Evolutionary conservation across 192 early-diverging fungal genomes (phyloP).

Genomic region (Podila verticillata): DNA sequence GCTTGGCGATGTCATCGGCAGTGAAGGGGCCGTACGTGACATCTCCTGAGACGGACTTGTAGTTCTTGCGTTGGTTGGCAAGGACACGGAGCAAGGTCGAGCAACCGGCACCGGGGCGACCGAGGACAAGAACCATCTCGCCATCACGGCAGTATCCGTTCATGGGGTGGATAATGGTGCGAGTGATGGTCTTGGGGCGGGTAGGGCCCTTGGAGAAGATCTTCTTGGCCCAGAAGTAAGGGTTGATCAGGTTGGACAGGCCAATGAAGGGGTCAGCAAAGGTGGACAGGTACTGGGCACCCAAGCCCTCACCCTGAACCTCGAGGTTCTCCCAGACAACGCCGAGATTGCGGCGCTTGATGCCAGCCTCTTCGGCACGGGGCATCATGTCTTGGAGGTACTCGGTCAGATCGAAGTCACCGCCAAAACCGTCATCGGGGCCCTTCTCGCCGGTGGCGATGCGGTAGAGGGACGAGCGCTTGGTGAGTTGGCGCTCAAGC

Average conservation of each 20-base stretch:
- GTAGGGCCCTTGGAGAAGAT: conserved; percentile 13
- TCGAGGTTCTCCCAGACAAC: conserved; percentile 56
- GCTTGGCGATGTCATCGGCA: conserved; percentile 61
- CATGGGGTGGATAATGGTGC: conserved; percentile 64
- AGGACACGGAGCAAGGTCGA: conserved; percentile 72
- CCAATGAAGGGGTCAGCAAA: conserved; percentile 50
- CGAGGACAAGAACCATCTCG: conserved; percentile 76
- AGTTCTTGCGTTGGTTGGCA: conserved; percentile 64
- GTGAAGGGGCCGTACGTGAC: conserved; percentile 76
- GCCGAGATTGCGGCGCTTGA: conserved; percentile 56
- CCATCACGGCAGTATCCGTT: conserved; percentile 77
- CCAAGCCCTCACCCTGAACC: conserved; percentile 48
- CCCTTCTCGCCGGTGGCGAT: conserved; percentile 23
- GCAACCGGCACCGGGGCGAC: conserved; percentile 77
- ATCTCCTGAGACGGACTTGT: conserved; percentile 60
- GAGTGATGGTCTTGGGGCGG: conserved; percentile 22
- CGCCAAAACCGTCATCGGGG: conserved; percentile 16
- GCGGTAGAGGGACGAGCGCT: conserved; percentile 20
- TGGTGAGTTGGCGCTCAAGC: conserved; percentile 35
- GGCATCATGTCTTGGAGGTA: conserved; percentile 51
- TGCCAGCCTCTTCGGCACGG: conserved; percentile 48
- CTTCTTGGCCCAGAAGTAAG: conserved; percentile 46
- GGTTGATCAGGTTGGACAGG: conserved; percentile 43
- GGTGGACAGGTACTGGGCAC: conserved; percentile 26
- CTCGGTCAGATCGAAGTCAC: conserved; percentile 56